Conservation (phyloP, 192 early-diverging fungal genomes). For the Thamnidium elegans region DNA sequence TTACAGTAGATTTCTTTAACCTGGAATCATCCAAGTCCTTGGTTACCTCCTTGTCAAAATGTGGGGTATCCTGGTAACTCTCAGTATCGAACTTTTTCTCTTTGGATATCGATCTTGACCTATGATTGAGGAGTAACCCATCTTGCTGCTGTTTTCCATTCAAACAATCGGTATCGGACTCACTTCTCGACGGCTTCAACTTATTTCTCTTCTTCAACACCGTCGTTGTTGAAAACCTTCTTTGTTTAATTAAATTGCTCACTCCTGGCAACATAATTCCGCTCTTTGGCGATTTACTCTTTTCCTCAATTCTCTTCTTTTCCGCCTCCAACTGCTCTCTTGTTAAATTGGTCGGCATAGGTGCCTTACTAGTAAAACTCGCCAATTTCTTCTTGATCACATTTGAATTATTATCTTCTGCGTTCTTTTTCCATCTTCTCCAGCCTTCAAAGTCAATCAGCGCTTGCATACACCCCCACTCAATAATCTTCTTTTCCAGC, state of each 20-base stretch:
- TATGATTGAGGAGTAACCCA: too few relatives aligned
- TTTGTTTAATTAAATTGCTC: background rate
- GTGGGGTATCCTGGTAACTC: too few relatives aligned
- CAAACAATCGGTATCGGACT: background rate
- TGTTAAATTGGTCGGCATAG: background rate
- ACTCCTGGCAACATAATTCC: background rate
- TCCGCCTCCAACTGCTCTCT: background rate
- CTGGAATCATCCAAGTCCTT: too few relatives aligned
- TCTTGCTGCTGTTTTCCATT: too few relatives aligned
- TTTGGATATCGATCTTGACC: too few relatives aligned
- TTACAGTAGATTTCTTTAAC: too few relatives aligned
- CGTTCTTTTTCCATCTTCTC: slow-evolving; percentile 48
- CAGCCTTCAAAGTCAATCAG: slow-evolving; percentile 82
- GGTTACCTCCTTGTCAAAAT: too few relatives aligned
- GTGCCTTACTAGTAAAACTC: background rate
- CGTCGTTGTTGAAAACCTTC: background rate
- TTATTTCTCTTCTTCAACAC: background rate
- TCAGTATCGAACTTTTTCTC: too few relatives aligned
- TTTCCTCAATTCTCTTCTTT: background rate
- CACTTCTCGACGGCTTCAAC: background rate
- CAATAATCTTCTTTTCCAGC: slow-evolving; percentile 83
- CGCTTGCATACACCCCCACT: slow-evolving; percentile 93
- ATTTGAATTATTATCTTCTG: background rate
- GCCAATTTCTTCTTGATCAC: too few relatives aligned
- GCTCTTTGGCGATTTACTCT: background rate